Conservation (phyloP, 306 rosid species). For the Vicia villosa region DNA sequence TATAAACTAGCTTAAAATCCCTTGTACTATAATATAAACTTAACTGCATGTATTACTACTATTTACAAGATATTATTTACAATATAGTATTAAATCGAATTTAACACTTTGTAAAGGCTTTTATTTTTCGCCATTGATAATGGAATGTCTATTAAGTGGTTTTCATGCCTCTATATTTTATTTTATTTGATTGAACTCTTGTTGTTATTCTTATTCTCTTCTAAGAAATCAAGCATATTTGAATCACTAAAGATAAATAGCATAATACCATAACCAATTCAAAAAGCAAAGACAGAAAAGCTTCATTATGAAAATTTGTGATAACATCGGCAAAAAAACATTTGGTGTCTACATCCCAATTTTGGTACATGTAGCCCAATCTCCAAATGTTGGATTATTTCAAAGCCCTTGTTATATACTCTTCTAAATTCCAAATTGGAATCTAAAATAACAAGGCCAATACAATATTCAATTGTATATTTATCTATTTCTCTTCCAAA, state of each 20-base stretch:
- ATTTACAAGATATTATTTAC: too few relatives aligned
- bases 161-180: too few relatives aligned
- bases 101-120: too few relatives aligned
- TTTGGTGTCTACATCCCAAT: conserved; percentile 33
- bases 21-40: too few relatives aligned
- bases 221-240: neutral
- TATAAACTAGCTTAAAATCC: too few relatives aligned
- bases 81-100: too few relatives aligned
- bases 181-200: too few relatives aligned
- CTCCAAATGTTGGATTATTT: conserved; percentile 57
- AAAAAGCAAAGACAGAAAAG: conserved; percentile 23
- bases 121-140: too few relatives aligned
- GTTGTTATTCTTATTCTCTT: neutral
- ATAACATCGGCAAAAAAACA: conserved; percentile 32
- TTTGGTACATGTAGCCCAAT: conserved; percentile 39
- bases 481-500: conserved; percentile 31
- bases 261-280: neutral
- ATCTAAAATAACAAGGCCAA: conserved; percentile 28
- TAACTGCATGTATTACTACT: too few relatives aligned
- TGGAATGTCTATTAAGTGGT: too few relatives aligned
- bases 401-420: conserved; percentile 35
- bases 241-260: neutral
- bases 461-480: neutral
- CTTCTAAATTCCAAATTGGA: conserved; percentile 32
- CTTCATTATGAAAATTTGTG: conserved; percentile 26